Evolutionary conservation across 805 yeast species (phyloP), one percentile per base, ranked within the genome.

Genomic region (Komagataella pseudopastoris): DNA sequence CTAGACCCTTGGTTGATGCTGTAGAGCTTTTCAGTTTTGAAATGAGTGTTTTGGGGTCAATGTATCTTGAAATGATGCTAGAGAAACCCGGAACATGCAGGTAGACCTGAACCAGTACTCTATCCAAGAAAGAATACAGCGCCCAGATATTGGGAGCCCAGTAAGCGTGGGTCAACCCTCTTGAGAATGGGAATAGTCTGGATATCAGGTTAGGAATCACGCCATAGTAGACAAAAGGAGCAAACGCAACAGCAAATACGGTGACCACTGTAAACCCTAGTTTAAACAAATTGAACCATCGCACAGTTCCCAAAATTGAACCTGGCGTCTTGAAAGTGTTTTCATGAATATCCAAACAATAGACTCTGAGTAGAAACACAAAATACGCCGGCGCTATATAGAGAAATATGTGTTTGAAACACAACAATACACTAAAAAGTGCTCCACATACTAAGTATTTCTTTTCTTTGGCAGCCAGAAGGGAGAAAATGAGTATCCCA

Each of bases 91-190:
- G 76, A 8, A 71, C 53, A 49, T 60, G 48, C 55, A 57, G 52
- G 61, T 75, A 66, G 2, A 75, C 52, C 51, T 74, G 72, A 16
- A 84, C 74, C 52, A 89, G 70, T 0, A 83, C 60, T 53, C 95
- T 74, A 65, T 93, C 99, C 12, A 75, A 54, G 56, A 87, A 84
- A 1, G 97, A 86, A 66, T 93, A 93, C 7, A 91, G 59, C 0
- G 99, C 96, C 99, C 99, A 93, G 48, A 89, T 71, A 60, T 93
- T 93, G 14, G 99, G 98, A 1, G 99, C 98, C 98, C 99, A 93
- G 68, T 93, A 93, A 0, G 98, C 96, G 67, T 93, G 99, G 4
- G 97, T 93, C 44, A 93, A 72, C 1, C 98, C 98, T 63, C 98
- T 74, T 49, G 95, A 84, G 63, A 91, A 91, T 5, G 99, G 99